Percentiles rank a stretch among this genome's conserved stretches.
Evolutionary conservation across 2,329 filamentous ascomycete species (phyloP).

Genomic region (Thielaviopsis ethacetica): DNA sequence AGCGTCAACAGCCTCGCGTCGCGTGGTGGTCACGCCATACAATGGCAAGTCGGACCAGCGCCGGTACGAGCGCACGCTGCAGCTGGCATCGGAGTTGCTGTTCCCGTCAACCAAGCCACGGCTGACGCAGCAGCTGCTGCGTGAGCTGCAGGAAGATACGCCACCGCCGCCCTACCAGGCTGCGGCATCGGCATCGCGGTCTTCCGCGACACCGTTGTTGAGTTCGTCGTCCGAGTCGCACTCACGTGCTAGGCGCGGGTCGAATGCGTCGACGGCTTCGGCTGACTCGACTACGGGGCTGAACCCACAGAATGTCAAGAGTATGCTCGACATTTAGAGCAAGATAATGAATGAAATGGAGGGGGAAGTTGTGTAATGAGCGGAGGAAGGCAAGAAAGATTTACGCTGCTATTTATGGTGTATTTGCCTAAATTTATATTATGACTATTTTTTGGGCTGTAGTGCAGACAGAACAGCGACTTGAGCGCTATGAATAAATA

Average conservation of each 20-base stretch:
- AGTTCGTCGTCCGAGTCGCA: background rate
- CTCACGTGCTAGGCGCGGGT: slow-evolving; percentile 17
- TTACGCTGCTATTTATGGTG: background rate
- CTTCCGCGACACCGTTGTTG: slow-evolving; percentile 14
- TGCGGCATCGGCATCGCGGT: slow-evolving; percentile 15
- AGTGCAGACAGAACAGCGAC: background rate
- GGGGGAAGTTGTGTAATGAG: background rate
- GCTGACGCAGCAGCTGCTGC: slow-evolving; percentile 20
- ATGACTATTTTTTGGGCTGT: background rate
- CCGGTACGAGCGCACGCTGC: slow-evolving; percentile 27
- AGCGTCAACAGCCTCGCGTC: background rate
- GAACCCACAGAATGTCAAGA: slow-evolving; percentile 38
- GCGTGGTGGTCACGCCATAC: slow-evolving; percentile 19
- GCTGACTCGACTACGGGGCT: slow-evolving; percentile 23
- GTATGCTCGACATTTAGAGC: slow-evolving; percentile 39
- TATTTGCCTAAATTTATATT: too few relatives aligned
- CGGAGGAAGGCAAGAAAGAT: background rate
- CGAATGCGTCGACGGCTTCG: slow-evolving; percentile 28
- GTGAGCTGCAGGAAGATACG: slow-evolving; percentile 27
- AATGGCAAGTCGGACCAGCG: slow-evolving; percentile 28
- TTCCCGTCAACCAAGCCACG: slow-evolving; percentile 27
- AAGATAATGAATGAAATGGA: background rate
- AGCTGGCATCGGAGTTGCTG: slow-evolving; percentile 28
- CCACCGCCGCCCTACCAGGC: slow-evolving; percentile 26
- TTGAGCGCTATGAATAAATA: background rate